Base-by-base conservation (phyloP, 352 stramenopile genomes). In the Globisporangium rhizosaccharum region DNA sequence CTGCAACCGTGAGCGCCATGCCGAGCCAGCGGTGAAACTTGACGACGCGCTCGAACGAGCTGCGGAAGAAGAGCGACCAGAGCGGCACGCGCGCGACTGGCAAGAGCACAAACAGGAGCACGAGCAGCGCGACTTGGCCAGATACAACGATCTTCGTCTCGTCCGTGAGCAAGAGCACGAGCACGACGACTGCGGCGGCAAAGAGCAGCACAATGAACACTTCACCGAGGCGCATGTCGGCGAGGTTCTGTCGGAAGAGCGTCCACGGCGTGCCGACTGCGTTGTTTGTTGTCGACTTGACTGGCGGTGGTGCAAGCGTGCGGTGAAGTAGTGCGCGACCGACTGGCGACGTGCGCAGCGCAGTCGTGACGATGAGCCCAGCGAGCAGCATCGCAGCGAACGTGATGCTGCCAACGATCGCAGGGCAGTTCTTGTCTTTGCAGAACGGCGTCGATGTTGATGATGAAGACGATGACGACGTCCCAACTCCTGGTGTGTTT, bases 21-120 rank as follows among this genome's bases (percentile, higher is more conserved):
- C 82, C 84, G n/a, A 94, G 69, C 78, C 81, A 91, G 51, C 84
- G 84, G 62, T 94, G 84, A 51, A 92, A 94, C 72, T 92, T 92
- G 67, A 92, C 68, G 28, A 90, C 85, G 28, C 82, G 82, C 53
- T 92, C 82, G 39, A 89, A 88, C 41, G 78, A 89, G 55, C 66
- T 84, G 56, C 76, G 75, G 41, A 92, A 92, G 44, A 84, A 92
- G 59, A 46, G 89, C 91, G 92, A 67, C 82, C 82, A 92, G 20
- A 92, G 62, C 8, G 71, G 71, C 28, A 90, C 62, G 10, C 74
- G 67, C 6, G 84, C 65, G 1, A 94, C 72, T 0, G 84, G 84
- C 2, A 94, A 66, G 33, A 94, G 75, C 55, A 94, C 56, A 56
- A 94, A 91, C 80, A 92, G 88, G 51, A 94, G 63, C 17, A 82